These are phyloP conservation scores for Candida schatavii DNA, from an alignment of 805 yeast genomes.

Conservation along the genomic window DNA sequence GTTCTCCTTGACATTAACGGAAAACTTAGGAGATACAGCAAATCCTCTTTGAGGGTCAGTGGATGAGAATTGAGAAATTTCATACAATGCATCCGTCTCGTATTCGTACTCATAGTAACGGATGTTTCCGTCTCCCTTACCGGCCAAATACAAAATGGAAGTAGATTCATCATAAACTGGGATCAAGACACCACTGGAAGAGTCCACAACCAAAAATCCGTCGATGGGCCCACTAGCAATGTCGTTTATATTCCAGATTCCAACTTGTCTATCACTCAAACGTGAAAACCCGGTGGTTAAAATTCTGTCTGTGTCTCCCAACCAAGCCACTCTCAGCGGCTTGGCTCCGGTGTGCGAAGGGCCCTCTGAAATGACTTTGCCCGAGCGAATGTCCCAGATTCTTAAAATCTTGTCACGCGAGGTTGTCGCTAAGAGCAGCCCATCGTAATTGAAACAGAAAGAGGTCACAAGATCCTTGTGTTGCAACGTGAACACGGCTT, in stretches of 20 bases:
- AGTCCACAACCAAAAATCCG: constrained; percentile 82
- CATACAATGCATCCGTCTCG: constrained; percentile 77
- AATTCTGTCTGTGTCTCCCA: constrained; percentile 80
- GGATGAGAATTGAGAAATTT: constrained; percentile 85
- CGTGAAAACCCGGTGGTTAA: constrained; percentile 94
- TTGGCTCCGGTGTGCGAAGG: constrained; percentile 93
- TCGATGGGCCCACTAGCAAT: constrained; percentile 82
- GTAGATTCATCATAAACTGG: constrained; percentile 86
- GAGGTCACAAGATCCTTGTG: constrained; percentile 94
- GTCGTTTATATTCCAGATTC: constrained; percentile 83
- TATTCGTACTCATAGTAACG: constrained; percentile 92
- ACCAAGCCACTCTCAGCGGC: constrained; percentile 83
- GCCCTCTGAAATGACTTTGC: constrained; percentile 76
- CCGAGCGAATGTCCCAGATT: constrained; percentile 85
- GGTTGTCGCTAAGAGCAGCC: constrained; percentile 81
- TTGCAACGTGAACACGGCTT: constrained; percentile 65
- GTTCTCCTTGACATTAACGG: constrained; percentile 75
- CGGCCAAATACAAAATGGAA: constrained; percentile 81
- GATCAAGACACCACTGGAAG: constrained; percentile 90
- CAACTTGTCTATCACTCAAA: constrained; percentile 91
- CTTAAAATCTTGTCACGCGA: constrained; percentile 88
- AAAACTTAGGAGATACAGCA: constrained; percentile 82
- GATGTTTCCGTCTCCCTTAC: constrained; percentile 97
- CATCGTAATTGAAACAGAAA: constrained; percentile 87
- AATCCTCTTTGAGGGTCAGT: constrained; percentile 95